A percentile compares a stretch with the other conserved stretches of the same genome.
phyloP scores from a whole-genome alignment of 192 early-diverging fungal species.

The Backusella australiensis region DNA sequence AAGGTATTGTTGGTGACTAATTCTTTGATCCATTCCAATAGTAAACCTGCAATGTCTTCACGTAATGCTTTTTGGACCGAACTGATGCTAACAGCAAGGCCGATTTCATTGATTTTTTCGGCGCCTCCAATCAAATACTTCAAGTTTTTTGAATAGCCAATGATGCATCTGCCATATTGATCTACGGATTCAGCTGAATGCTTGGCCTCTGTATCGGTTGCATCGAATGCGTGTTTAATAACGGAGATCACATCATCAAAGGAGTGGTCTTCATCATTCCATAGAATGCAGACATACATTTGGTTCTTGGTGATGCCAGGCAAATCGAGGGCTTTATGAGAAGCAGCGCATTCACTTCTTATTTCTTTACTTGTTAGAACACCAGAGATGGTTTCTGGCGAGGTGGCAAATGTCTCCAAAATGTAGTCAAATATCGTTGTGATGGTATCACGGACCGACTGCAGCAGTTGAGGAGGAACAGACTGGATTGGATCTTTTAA shows the following conservation, averaged over 20 bases:
- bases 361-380: neutral
- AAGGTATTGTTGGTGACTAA: slow-evolving; percentile 57
- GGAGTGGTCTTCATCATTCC: slow-evolving; percentile 97
- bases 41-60: slow-evolving; percentile 76
- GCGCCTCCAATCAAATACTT: slow-evolving; percentile 65
- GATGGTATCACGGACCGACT: slow-evolving; percentile 77
- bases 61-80: slow-evolving; percentile 80
- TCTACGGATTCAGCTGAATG: slow-evolving; percentile 82
- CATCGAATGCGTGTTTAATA: slow-evolving; percentile 62
- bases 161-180: slow-evolving; percentile 75
- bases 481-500: neutral
- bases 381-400: slow-evolving; percentile 27
- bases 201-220: slow-evolving; percentile 59
- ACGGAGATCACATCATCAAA: slow-evolving; percentile 90
- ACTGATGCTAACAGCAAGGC: slow-evolving; percentile 77
- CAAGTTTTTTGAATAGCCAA: slow-evolving; percentile 65
- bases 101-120: slow-evolving; percentile 63
- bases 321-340: slow-evolving; percentile 16
- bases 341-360: neutral
- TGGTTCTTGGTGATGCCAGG: neutral
- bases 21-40: slow-evolving; percentile 82
- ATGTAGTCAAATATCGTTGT: slow-evolving; percentile 88
- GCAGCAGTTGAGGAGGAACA: slow-evolving; percentile 57
- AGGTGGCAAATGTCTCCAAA: slow-evolving; percentile 76
- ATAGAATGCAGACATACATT: slow-evolving; percentile 74